Evolutionary conservation across 345 rosid species (phyloP), one percentile per base, ranked within the genome.

Genomic region (Aethionema arabicum): DNA sequence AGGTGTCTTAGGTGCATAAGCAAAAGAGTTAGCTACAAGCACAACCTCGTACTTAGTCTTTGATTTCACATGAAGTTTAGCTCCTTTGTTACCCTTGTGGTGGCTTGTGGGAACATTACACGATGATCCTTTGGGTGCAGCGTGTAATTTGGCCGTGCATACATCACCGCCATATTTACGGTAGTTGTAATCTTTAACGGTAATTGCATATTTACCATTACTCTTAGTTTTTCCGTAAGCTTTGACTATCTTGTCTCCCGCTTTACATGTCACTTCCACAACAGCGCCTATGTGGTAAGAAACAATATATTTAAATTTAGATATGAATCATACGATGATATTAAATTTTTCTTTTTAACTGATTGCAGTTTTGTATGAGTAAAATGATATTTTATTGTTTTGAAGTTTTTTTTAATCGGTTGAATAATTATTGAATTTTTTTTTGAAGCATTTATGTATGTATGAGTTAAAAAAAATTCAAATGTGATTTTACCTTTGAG

Each of bases 141-240:
- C 60, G 49, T 83, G 79, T 42, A 83, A 85, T 66, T 81, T 79
- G 43, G 85, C 85, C 53, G 52, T 76, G 77, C 88, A 83, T 4
- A 74, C 82, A 52, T 77, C 12, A 11, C 59, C 80, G 5, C 80
- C 88, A 3, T 77, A 79, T 44, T 80, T 77, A n/a, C 51, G 75
- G 51, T 80, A 83, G 21, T 75, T 57, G 33, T 78, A 83, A 7
- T 79, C 88, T 11, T 80, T 67, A 0, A 83, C 76, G 0, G 76
- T 67, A 68, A 80, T 66, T 74, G 85, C 82, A 72, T 74, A 83
- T 62, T 83, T 83, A 12, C 82, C 88, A 35, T 83, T 83, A 74
- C 66, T 77, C 83, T 80, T 83, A 32, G 88, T 83, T 59, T 60
- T 73, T 9, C 85, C 85, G 27, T 80, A 83, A 4, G 82, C 82